Base-by-base conservation (phyloP, 495 filamentous ascomycete species). In the Chaetomium fimeti region DNA sequence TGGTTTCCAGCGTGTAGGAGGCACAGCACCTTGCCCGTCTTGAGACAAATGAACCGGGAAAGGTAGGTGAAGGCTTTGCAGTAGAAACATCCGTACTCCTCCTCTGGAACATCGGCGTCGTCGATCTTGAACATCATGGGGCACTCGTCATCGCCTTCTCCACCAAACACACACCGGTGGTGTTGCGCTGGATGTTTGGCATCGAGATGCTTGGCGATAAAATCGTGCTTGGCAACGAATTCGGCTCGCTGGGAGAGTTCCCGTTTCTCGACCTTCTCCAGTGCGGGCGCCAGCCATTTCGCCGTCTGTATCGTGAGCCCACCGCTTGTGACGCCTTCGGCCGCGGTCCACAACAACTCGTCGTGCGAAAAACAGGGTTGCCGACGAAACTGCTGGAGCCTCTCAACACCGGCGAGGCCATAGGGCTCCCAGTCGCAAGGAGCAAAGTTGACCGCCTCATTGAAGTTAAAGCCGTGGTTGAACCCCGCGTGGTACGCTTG, bases 391-490 rank as follows among this genome's bases (percentile, higher is more conserved):
- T 85, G 85, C 69, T 94, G 90, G 29, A 98, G 82, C 58, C 93
- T 84, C 68, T 92, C 86, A 5, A 97, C 92, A 22, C 93, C 93
- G 47, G 85, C 81, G 64, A 93, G 89, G 6, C 94, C 94, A 78
- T 86, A 94, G 0, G 91, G 93, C 72, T 98, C 94, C 94, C 94
- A 99, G 72, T 98, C 94, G n/a, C 78, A 79, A 13, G 94, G 94
- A 3, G 94, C 95, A 75, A 99, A 98, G 73, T 99, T 99, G 63
- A 99, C 94, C 2, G 94, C 94, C 73, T 99, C 94, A 64, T 99
- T 99, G 79, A 98, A 97, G 72, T 99, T 99, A 82, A 99, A 98
- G 9, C 89, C 94, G 73, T 89, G 95, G 71, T 96, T 99, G 78
- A 96, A 96, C 0, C 91, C 91, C 11, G 91, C 91, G 75, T 95